These are phyloP conservation scores for Bipolaris zeicola DNA, from an alignment of 2,329 filamentous ascomycete genomes.

Conservation along the genomic window DNA sequence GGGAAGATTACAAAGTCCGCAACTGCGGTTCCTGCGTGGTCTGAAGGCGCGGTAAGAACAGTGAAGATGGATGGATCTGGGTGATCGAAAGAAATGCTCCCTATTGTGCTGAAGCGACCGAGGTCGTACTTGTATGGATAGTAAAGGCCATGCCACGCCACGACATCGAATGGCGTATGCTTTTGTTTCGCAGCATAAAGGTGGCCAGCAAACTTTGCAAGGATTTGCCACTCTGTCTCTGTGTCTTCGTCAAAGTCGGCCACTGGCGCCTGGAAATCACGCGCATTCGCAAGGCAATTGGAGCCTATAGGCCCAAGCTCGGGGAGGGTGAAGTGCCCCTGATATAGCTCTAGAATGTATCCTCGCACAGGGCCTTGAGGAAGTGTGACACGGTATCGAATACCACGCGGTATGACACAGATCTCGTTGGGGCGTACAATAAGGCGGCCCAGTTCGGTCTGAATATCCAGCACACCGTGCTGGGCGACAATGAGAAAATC, in stretches of 20 bases:
- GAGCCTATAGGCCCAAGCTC: constrained; percentile 70
- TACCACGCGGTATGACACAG: constrained; percentile 68
- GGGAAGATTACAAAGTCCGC: constrained; percentile 77
- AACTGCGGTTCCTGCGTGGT: constrained; percentile 60
- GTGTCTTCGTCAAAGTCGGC: constrained; percentile 63
- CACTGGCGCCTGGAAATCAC: constrained; percentile 68
- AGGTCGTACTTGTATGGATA: constrained; percentile 65
- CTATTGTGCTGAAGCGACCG: constrained; percentile 63
- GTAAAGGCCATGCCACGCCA: constrained; percentile 74
- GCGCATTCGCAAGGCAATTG: constrained; percentile 67
- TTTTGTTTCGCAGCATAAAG: constrained; percentile 66
- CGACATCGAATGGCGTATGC: constrained; percentile 73
- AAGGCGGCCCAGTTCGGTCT: constrained; percentile 69
- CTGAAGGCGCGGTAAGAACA: constrained; percentile 67
- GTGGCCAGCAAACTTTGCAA: constrained; percentile 66
- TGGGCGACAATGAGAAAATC: constrained; percentile 71
- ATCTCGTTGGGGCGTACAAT: constrained; percentile 72
- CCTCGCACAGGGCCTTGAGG: constrained; percentile 66
- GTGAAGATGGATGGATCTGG: constrained; percentile 71
- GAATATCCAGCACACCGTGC: constrained; percentile 68
- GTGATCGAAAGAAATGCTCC: constrained; percentile 65
- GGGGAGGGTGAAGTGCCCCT: constrained; percentile 67
- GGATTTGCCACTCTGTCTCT: constrained; percentile 61
- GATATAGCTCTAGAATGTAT: constrained; percentile 71
- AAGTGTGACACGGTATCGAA: constrained; percentile 66